phyloP scores from a whole-genome alignment of 257 asterid genomes.

The Solanum rostratum region DNA sequence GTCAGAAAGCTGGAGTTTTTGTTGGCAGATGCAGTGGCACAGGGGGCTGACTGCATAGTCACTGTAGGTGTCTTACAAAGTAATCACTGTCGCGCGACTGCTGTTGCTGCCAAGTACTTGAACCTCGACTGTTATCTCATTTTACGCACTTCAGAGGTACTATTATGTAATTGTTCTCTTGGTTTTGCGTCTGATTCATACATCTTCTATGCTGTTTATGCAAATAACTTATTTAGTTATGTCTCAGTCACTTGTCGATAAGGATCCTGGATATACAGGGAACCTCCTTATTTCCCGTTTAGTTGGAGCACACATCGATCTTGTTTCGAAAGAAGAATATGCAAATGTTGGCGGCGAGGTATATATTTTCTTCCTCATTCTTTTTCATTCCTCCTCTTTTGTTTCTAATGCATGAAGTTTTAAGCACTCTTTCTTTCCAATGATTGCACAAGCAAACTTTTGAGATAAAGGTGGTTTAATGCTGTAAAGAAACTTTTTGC shows the following conservation, averaged over 20 bases:
- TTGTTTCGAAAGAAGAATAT: conserved; percentile 87
- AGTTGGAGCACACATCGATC: conserved; percentile 92
- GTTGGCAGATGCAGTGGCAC: conserved; percentile 81
- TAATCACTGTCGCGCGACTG: conserved; percentile 95
- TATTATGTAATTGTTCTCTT: not conserved
- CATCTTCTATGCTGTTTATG: not conserved
- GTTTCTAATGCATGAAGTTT: not conserved
- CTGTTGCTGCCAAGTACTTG: conserved; percentile 85
- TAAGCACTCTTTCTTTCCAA: not conserved
- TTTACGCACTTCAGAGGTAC: conserved; percentile 88
- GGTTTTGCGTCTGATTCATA: too few relatives aligned
- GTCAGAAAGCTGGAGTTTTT: conserved; percentile 91
- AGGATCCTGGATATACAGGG: conserved; percentile 92
- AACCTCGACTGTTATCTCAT: conserved; percentile 82
- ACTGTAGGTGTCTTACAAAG: conserved; percentile 96
- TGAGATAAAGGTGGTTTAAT: not conserved
- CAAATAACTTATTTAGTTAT: not conserved
- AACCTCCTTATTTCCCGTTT: conserved; percentile 88
- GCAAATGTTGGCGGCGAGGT: conserved; percentile 75
- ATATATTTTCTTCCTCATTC: conserved; percentile 5
- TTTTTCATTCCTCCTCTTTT: not conserved
- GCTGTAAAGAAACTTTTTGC: not conserved
- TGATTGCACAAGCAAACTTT: not conserved
- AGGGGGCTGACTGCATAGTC: conserved; percentile 81
- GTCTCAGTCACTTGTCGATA: conserved; percentile 59